These are phyloP conservation scores for Mycosphaerella sp. DNA, from an alignment of 2,329 filamentous ascomycete species.

Conservation along the genomic window DNA sequence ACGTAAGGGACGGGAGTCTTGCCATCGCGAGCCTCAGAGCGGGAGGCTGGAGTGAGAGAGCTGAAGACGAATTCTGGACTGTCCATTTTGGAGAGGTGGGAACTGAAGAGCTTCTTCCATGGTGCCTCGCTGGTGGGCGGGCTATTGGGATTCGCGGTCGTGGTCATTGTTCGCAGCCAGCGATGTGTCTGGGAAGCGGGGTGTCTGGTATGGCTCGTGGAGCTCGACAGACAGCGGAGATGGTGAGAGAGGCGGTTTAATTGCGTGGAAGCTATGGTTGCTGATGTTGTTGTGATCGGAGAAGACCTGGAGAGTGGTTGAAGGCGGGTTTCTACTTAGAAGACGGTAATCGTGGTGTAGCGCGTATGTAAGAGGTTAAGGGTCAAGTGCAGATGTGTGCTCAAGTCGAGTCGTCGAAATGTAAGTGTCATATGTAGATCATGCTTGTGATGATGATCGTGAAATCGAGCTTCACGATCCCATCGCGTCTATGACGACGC, in stretches of 20 bases:
- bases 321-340: not conserved
- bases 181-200: not conserved
- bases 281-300: conserved; percentile 9
- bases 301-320: not conserved
- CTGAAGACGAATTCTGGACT: conserved; percentile 48
- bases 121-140: conserved; percentile 41
- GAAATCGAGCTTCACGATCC: not conserved
- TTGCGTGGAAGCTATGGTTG: conserved; percentile 31
- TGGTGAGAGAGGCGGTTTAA: conserved; percentile 27
- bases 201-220: conserved; percentile 13
- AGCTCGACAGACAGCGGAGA: conserved; percentile 36
- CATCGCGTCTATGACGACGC: conserved; percentile 16
- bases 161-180: conserved; percentile 39
- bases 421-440: conserved; percentile 13
- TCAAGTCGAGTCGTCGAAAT: conserved; percentile 12
- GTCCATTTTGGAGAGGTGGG: conserved; percentile 46
- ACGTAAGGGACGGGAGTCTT: conserved; percentile 39
- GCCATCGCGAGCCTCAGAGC: conserved; percentile 23
- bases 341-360: not conserved
- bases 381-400: not conserved
- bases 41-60: conserved; percentile 39
- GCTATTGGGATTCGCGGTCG: conserved; percentile 36
- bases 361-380: conserved; percentile 1
- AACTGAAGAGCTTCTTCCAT: conserved; percentile 47
- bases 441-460: conserved; percentile 1